Evolutionary conservation across 2,329 filamentous ascomycete genomes (phyloP), one percentile per base, ranked within the genome.

Genomic region (Alternaria postmessia): DNA sequence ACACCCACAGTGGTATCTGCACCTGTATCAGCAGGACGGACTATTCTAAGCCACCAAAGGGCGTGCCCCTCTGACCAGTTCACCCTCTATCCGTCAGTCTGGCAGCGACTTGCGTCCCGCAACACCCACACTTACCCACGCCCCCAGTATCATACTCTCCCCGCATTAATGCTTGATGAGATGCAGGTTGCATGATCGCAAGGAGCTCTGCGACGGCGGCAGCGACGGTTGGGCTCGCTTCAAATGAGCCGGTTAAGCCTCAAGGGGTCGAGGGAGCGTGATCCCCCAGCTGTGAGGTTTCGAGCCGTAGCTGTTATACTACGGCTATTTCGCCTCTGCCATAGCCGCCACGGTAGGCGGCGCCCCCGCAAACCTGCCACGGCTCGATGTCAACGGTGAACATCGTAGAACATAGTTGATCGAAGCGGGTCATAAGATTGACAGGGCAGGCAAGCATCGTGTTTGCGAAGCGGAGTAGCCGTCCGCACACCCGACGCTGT

Each of bases 111-210:
- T 55, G 38, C 24, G 30, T 57, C 34, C n/a, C 38, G 49, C 55
- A 56, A 51, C 42, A 58, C 22, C 20, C 47, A 39, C 30, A 52
- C 36, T 34, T 63, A 61, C 56, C 56, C 47, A 44, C 9, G 47
- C 53, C 51, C 59, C 66, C 59, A 65, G 47, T 26, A 36, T 57
- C 44, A 54, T 41, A 58, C 20, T 47, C 54, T 48, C 61, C 59
- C 61, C 63, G 62, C 57, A 61, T 55, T 62, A 56, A 48, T 51
- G 22, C 47, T 53, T 59, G 59, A 65, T 63, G 55, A 54, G 39
- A 41, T 54, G 24, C 41, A 41, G 52, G 51, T 54, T 68, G 66
- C 66, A 69, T 65, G 61, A 66, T 66, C 64, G 65, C 52, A 59
- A 65, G 56, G 57, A 57, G 48, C 47, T 47, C 44, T 55, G 59